phyloP scores from a whole-genome alignment of 2,329 filamentous ascomycete species.

The Pseudogymnoascus pannorum region DNA sequence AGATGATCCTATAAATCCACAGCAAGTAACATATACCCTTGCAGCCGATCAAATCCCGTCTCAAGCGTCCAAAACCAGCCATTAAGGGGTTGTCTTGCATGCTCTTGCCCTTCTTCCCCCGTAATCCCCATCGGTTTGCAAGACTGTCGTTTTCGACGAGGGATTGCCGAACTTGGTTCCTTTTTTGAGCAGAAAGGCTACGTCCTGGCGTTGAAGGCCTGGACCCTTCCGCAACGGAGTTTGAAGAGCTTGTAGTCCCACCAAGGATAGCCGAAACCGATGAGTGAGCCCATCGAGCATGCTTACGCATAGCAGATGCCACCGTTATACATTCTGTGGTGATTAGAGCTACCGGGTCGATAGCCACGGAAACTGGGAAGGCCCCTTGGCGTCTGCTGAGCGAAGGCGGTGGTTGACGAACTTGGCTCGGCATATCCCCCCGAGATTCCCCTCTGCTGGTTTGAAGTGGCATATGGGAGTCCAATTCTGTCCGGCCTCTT shows the following conservation, averaged over 20 bases:
- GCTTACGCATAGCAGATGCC: conserved; percentile 96
- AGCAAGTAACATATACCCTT: conserved; percentile 49
- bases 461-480: not conserved
- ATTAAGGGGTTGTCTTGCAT: conserved; percentile 97
- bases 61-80: conserved; percentile 82
- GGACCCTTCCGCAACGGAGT: conserved; percentile 45
- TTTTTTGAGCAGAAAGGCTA: conserved; percentile 20
- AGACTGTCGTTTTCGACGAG: conserved; percentile 47
- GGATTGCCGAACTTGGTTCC: conserved; percentile 19
- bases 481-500: not conserved
- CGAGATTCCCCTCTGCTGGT: not conserved
- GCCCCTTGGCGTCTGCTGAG: not conserved
- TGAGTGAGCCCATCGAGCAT: conserved; percentile 91
- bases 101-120: conserved; percentile 93
- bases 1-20: conserved; percentile 9
- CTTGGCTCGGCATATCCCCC: not conserved
- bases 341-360: conserved; percentile 85
- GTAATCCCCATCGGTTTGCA: conserved; percentile 82
- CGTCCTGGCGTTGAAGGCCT: conserved; percentile 33
- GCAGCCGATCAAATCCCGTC: conserved; percentile 78
- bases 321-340: conserved; percentile 99
- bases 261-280: conserved; percentile 94
- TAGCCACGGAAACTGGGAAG: conserved; percentile 63
- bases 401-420: not conserved
- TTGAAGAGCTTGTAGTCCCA: conserved; percentile 49